These are phyloP conservation scores for Rhizopus stolonifer DNA, from an alignment of 371 early-diverging fungal genomes.

Conservation along the genomic window DNA sequence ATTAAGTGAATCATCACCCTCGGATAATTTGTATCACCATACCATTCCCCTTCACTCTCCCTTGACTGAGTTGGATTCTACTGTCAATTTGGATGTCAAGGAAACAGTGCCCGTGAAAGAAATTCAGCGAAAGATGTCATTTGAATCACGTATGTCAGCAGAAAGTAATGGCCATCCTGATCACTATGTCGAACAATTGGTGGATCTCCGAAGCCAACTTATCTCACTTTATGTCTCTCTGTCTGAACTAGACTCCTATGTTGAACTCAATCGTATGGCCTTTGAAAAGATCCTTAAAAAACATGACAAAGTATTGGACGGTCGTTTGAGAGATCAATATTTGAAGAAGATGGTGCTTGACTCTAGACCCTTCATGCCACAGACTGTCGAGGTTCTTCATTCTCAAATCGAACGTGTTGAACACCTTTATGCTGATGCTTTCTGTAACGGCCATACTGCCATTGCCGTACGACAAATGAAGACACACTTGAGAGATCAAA, in stretches of 20 bases:
- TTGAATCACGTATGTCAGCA: conserved; percentile 27
- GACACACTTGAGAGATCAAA: conserved; percentile 66
- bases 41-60: conserved; percentile 3
- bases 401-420: conserved; percentile 57
- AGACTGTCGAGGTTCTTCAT: conserved; percentile 49
- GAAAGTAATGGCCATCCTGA: conserved; percentile 15
- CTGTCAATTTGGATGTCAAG: conserved; percentile 7
- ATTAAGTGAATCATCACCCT: conserved; percentile 13
- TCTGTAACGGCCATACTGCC: conserved; percentile 50
- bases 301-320: conserved; percentile 86
- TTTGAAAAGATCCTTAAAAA: conserved; percentile 96
- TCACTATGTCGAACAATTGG: conserved; percentile 19
- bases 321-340: conserved; percentile 49
- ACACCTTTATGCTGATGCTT: conserved; percentile 62
- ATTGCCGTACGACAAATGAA: conserved; percentile 68
- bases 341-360: conserved; percentile 61
- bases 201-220: conserved; percentile 38
- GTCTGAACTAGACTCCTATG: conserved; percentile 85
- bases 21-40: conserved; percentile 1
- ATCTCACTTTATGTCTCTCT: conserved; percentile 75
- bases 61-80: conserved; percentile 23
- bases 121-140: conserved; percentile 17
- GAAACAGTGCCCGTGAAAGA: background rate
- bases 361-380: conserved; percentile 58
- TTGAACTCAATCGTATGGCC: conserved; percentile 90